Conservation (phyloP, 805 yeast genomes). For the Huiozyma sinensis region DNA sequence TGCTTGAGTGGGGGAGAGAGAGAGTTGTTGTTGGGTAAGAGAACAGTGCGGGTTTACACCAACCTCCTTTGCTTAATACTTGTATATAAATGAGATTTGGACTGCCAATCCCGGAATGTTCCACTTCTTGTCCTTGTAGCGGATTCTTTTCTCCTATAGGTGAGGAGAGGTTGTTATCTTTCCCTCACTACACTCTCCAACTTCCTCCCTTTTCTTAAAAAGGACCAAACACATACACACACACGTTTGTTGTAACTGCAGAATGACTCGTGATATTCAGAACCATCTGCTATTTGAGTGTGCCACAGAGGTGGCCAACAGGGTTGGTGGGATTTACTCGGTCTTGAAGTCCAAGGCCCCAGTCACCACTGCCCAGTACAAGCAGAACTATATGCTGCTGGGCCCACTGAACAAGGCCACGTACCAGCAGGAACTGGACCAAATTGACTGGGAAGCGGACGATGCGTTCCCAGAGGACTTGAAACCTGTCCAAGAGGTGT, state of each 20-base stretch:
- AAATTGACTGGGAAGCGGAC: slow-evolving; percentile 47
- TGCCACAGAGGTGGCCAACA: slow-evolving; percentile 95
- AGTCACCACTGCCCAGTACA: slow-evolving; percentile 86
- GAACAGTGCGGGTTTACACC: no score
- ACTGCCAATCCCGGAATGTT: no score
- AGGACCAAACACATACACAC: background rate
- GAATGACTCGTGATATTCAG: slow-evolving; percentile 73
- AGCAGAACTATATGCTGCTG: slow-evolving; percentile 71
- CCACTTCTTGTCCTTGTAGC: no score
- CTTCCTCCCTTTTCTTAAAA: background rate
- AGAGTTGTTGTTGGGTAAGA: no score
- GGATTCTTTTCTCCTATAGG: no score
- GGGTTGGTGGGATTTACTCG: slow-evolving; percentile 96
- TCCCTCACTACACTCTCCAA: background rate
- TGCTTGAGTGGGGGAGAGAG: no score
- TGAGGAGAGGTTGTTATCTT: no score
- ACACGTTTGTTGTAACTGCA: background rate
- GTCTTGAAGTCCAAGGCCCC: slow-evolving; percentile 96
- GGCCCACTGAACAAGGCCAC: slow-evolving; percentile 76
- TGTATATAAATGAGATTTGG: no score
- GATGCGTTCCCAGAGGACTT: slow-evolving; percentile 21
- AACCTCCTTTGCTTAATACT: no score
- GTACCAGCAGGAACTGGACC: slow-evolving; percentile 77
- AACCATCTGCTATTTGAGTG: slow-evolving; percentile 85
- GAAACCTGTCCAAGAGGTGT: slow-evolving; percentile 31